Percentiles rank a stretch among this genome's conserved stretches.
Evolutionary conservation across 495 filamentous ascomycete species (phyloP).

Genomic region (Haplographium delicatum): DNA sequence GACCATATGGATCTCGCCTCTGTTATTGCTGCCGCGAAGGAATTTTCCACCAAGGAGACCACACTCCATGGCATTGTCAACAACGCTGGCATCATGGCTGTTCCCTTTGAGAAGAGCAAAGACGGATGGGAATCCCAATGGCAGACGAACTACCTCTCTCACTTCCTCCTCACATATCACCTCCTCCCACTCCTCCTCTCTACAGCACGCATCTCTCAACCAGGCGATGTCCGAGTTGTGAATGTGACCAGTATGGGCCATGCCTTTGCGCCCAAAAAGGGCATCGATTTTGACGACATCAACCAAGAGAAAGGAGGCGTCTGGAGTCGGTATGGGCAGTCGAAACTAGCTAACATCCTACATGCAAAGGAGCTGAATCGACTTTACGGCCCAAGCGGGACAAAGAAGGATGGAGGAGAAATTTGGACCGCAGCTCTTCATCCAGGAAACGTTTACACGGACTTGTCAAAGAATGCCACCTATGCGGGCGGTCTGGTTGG

Average conservation of each 20-base stretch:
- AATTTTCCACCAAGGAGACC: not conserved
- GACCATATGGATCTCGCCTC: constrained; percentile 1
- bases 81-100: constrained; percentile 18
- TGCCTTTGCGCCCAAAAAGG: not conserved
- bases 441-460: not conserved
- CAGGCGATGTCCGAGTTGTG: constrained; percentile 1
- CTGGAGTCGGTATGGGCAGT: constrained; percentile 16
- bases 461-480: not conserved
- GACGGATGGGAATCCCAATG: constrained; percentile 43
- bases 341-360: constrained; percentile 22
- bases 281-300: constrained; percentile 6
- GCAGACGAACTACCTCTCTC: constrained; percentile 44
- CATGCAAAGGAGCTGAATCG: not conserved
- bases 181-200: constrained; percentile 24
- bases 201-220: not conserved
- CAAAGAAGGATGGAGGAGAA: not conserved
- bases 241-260: constrained; percentile 8
- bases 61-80: constrained; percentile 26
- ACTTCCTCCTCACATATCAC: constrained; percentile 41
- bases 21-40: not conserved
- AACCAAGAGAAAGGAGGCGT: constrained; percentile 1
- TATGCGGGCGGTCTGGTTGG: constrained; percentile 3
- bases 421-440: not conserved
- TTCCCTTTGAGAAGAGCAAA: constrained; percentile 10
- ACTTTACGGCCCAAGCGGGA: not conserved